phyloP scores from a whole-genome alignment of 108 stramenopile species.

The Discostella stelligeroides region DNA sequence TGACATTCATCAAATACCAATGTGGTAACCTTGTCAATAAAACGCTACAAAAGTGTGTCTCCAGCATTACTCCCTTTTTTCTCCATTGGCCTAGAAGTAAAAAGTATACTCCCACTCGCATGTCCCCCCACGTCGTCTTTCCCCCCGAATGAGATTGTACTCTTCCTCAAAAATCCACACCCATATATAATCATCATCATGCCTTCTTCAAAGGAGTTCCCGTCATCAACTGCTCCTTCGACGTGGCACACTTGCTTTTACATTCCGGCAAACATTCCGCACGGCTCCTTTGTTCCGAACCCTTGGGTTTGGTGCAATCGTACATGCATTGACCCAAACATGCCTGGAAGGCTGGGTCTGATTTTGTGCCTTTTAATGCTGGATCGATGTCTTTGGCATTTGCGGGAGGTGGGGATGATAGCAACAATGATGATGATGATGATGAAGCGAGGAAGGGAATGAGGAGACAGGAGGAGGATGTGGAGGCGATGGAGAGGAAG shows the following conservation, averaged over 20 bases:
- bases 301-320: constrained; percentile 87
- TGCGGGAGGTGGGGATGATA: constrained; percentile 9
- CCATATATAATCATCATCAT: not conserved
- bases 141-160: too few relatives aligned
- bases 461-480: constrained; percentile 25
- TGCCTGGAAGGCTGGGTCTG: constrained; percentile 66
- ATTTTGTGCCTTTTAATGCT: constrained; percentile 67
- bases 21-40: too few relatives aligned
- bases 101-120: too few relatives aligned
- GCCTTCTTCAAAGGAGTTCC: constrained; percentile 35
- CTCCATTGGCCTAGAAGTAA: too few relatives aligned
- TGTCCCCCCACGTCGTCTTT: too few relatives aligned
- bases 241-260: constrained; percentile 69
- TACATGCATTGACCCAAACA: constrained; percentile 72
- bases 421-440: too few relatives aligned
- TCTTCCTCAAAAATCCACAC: not conserved
- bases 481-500: constrained; percentile 26
- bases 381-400: constrained; percentile 67
- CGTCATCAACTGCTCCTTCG: constrained; percentile 65
- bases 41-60: too few relatives aligned
- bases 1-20: too few relatives aligned
- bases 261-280: constrained; percentile 78
- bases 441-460: constrained; percentile 14
- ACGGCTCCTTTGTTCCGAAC: constrained; percentile 63
- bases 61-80: too few relatives aligned